Base-by-base conservation (phyloP, 2,329 filamentous ascomycete genomes). In the Aspergillus pseudotamarii region DNA sequence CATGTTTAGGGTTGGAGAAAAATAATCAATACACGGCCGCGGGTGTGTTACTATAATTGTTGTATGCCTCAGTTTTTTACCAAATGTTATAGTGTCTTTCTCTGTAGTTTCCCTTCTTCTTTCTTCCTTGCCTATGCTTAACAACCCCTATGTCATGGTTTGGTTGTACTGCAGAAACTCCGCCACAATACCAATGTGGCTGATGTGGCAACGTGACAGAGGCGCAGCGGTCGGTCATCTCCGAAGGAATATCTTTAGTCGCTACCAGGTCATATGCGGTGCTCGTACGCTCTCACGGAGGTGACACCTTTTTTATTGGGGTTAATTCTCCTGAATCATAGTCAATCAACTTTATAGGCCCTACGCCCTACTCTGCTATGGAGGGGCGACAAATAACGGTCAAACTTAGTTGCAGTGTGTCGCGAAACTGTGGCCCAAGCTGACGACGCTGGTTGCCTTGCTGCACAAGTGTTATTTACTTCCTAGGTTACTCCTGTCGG, bases 211-310 rank as follows among this genome's bases (percentile, higher is more conserved):
- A 57, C 48, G 53, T 62, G 61, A 60, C 57, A 43, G 53, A 60
- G 57, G 61, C 61, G 61, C 58, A 63, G 61, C 58, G 60, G 21
- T 63, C 61, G 61, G 61, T 32, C 53, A 60, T 63, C 53, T 38
- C 61, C 61, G 61, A 56, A 55, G 48, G 30, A 51, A 58, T 19
- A 55, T 41, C 41, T 30, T 48, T 14, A 5, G n/a, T 50, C 53
- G 54, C 23, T 41, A 58, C 41, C 11, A 57, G 38, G 41, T 53
- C 43, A 43, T 50, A 57, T 34, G 59, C n/a, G 46, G 59, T 41
- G 53, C 41, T 54, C 12, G 32, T 56, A 55, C 51, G n/a, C 51
- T 48, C 56, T 57, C 32, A 53, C 59, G 26, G 59, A 32, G 41
- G 32, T 50, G 19, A 53, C 41, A 34, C 43, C 6, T n/a, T 36